Percentiles rank a stretch among this genome's conserved stretches.
Evolutionary conservation across 176 grass and related monocot genomes (phyloP).

Genomic region (Hsuehochloa calcarea): DNA sequence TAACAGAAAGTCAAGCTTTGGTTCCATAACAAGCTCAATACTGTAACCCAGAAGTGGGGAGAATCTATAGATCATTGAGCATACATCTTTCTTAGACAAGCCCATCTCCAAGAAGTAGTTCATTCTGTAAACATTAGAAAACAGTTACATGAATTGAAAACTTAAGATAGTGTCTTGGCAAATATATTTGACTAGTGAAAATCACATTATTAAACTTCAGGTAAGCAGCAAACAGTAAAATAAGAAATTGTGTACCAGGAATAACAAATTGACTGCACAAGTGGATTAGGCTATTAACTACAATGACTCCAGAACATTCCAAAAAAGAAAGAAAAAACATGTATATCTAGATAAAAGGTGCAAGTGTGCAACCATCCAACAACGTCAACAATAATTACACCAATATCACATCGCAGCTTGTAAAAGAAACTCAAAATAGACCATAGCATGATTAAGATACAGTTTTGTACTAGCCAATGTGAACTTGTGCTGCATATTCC

Average conservation of each 20-base stretch:
- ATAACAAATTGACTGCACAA: background rate
- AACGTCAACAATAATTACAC: background rate
- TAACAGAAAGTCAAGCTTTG: conserved; percentile 81
- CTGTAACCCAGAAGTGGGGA: conserved; percentile 85
- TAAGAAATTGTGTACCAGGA: background rate
- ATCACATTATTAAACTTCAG: conserved; percentile 1
- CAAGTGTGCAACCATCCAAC: background rate
- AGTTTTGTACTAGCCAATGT: background rate
- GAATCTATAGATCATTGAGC: conserved; percentile 87
- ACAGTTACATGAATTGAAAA: background rate
- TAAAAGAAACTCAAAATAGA: background rate
- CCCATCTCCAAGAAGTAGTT: conserved; percentile 59
- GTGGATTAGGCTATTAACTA: background rate
- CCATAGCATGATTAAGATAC: background rate
- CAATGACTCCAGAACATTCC: background rate
- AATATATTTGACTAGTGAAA: background rate
- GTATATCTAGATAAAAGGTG: background rate
- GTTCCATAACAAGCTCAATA: conserved; percentile 65
- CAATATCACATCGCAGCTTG: conserved; percentile 2
- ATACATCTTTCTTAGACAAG: conserved; percentile 66
- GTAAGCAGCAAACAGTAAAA: background rate
- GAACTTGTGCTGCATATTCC: background rate
- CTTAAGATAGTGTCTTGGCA: background rate
- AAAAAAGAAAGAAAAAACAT: background rate
- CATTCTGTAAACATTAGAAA: conserved; percentile 53